These are phyloP conservation scores for Cyclanthera cordifolia DNA, from an alignment of 306 rosid genomes.

Conservation along the genomic window DNA sequence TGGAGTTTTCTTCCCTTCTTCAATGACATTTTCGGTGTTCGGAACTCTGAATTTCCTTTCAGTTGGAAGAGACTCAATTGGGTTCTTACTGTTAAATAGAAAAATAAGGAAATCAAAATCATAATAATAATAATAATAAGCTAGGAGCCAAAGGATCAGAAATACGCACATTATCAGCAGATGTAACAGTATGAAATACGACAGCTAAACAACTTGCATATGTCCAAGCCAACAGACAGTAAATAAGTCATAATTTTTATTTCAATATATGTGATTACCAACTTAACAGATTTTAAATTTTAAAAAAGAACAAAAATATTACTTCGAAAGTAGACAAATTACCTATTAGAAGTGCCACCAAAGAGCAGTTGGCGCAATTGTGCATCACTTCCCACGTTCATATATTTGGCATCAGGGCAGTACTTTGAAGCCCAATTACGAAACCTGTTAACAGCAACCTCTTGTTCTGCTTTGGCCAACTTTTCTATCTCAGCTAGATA, in stretches of 20 bases:
- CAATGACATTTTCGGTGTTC: slow-evolving; percentile 51
- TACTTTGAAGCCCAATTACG: slow-evolving; percentile 79
- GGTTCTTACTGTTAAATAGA: slow-evolving; percentile 53
- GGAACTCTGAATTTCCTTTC: slow-evolving; percentile 61
- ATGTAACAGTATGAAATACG: background rate
- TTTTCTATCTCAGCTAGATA: slow-evolving; percentile 76
- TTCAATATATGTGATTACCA: background rate
- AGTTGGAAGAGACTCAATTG: slow-evolving; percentile 37
- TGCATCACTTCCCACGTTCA: slow-evolving; percentile 91
- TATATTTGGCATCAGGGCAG: slow-evolving; percentile 74
- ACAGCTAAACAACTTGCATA: background rate
- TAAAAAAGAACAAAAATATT: slow-evolving; percentile 4
- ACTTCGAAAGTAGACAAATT: slow-evolving; percentile 5
- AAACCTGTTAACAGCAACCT: slow-evolving; percentile 63
- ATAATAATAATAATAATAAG: background rate
- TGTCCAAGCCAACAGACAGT: background rate
- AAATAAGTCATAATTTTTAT: background rate
- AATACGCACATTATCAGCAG: background rate
- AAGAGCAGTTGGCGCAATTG: slow-evolving; percentile 82
- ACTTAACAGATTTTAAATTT: background rate
- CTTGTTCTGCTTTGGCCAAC: slow-evolving; percentile 76
- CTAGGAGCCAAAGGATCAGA: background rate
- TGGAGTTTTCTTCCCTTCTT: slow-evolving; percentile 70
- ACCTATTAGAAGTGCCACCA: slow-evolving; percentile 83
- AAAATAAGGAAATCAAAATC: slow-evolving; percentile 14